Evolutionary conservation across 2,329 filamentous ascomycete genomes (phyloP), one percentile per base, ranked within the genome.

Genomic region (Penicillium glabrum): DNA sequence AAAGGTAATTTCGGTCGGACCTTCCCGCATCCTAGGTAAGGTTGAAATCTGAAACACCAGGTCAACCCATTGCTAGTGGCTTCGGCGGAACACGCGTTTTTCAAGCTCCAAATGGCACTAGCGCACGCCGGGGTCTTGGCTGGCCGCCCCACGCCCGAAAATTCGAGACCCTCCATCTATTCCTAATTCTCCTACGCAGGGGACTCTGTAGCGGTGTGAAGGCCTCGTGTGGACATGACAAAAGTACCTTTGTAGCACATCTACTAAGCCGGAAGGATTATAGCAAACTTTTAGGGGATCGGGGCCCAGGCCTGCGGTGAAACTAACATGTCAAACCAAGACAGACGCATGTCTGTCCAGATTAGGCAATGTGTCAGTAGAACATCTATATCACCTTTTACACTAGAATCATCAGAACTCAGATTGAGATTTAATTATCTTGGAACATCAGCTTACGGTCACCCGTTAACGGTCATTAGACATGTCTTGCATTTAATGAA

Each of bases 41-140:
- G 39, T 61, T 63, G 59, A 48, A 57, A 59, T 60, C 61, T 64
- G 62, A 64, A 64, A 64, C 62, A 26, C 50, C 57, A 57, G 44
- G 49, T 54, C 54, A 56, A 53, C 57, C 37, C 44, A 46, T 24
- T 41, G 50, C 53, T 46, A 56, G 54, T 54, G 58, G 59, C 46
- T 56, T 58, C 27, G 21, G 37, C 50, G 50, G 62, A 60, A 66
- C 64, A 65, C 64, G 63, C 64, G 64, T 65, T 65, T 59, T 61
- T 55, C 59, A 66, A 57, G 56, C 60, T 47, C 47, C 29, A 43
- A 37, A 45, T 48, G 49, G 24, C 60, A 54, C 64, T 65, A 65
- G 61, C 31, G 31, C 57, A 29, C 57, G 35, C 58, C 61, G 51
- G 51, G 46, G 53, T 39, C 62, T 64, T 65, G 56, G 63, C 59